phyloP scores from a whole-genome alignment of 2,329 filamentous ascomycete species.

The Diplodia sapinea region DNA sequence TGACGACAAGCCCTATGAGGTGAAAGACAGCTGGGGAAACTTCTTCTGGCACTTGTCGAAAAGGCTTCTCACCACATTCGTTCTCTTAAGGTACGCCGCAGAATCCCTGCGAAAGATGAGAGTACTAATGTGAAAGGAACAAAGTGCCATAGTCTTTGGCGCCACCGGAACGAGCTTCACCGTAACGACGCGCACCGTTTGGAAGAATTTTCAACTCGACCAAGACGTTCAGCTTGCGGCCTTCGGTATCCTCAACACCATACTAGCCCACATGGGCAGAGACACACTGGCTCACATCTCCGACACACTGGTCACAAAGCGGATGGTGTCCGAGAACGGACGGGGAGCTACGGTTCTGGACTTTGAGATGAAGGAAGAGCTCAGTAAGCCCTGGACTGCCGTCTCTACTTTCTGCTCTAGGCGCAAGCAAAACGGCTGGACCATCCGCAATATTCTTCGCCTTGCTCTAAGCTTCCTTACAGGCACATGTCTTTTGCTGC shows the following conservation, averaged over 20 bases:
- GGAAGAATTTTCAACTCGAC: neutral
- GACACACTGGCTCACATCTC: neutral
- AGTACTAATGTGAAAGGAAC: fast-evolving
- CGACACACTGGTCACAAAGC: neutral
- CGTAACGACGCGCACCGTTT: neutral
- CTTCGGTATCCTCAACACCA: neutral
- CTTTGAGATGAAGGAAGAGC: neutral
- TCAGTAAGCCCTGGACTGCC: too few species aligned
- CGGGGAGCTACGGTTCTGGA: neutral
- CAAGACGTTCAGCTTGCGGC: neutral
- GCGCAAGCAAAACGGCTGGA: neutral
- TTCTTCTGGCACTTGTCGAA: neutral
- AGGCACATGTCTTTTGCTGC: neutral
- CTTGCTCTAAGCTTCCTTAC: neutral
- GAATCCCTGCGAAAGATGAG: fast-evolving
- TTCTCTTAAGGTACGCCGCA: neutral
- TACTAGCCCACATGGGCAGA: neutral
- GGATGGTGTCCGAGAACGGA: neutral
- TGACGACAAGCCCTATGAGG: neutral
- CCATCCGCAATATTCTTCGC: neutral
- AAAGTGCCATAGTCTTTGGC: neutral
- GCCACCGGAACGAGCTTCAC: neutral
- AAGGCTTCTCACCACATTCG: neutral
- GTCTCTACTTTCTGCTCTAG: too few species aligned
- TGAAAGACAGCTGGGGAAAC: neutral